phyloP scores from a whole-genome alignment of 768 basidiomycete genomes.

The Pholiota microspora region DNA sequence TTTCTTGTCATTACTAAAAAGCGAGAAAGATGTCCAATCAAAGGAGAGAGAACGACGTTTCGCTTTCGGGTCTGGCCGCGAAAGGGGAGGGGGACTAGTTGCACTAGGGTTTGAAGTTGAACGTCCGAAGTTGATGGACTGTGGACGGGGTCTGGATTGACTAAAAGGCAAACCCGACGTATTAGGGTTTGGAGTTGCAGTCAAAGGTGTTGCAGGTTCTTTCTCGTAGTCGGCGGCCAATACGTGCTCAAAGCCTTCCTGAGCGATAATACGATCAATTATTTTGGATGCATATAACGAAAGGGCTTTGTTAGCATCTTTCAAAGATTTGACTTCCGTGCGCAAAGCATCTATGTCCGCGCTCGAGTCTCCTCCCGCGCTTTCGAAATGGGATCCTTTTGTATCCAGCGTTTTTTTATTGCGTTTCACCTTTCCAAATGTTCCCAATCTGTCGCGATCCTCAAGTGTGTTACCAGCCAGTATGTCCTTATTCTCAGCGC shows the following conservation, averaged over 20 bases:
- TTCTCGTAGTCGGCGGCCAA: conserved; percentile 89
- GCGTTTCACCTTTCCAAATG: conserved; percentile 46
- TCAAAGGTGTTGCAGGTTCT: conserved; percentile 45
- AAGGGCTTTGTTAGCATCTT: conserved; percentile 94
- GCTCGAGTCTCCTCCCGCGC: conserved; percentile 39
- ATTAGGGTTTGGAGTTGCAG: conserved; percentile 31
- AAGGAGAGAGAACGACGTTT: conserved; percentile 81
- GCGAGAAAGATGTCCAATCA: conserved; percentile 78
- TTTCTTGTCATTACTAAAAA: conserved; percentile 72
- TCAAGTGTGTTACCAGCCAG: conserved; percentile 55
- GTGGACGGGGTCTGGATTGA: conserved; percentile 51
- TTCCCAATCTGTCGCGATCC: conserved; percentile 43
- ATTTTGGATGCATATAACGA: conserved; percentile 97
- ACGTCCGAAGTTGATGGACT: conserved; percentile 55
- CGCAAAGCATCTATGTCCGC: conserved; percentile 73
- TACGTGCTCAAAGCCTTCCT: conserved; percentile 97
- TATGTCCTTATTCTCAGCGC: conserved; percentile 87
- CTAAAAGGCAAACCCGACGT: conserved; percentile 26
- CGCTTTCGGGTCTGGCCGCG: conserved; percentile 34
- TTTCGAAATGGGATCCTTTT: conserved; percentile 32
- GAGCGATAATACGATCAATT: conserved; percentile 93
- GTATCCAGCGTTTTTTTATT: conserved; percentile 43
- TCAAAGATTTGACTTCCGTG: conserved; percentile 86
- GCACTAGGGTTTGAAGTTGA: conserved; percentile 27
- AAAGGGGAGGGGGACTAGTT: conserved; percentile 12